Evolutionary conservation across 2,329 filamentous ascomycete genomes (phyloP).

Genomic region (Colletotrichum sp.): DNA sequence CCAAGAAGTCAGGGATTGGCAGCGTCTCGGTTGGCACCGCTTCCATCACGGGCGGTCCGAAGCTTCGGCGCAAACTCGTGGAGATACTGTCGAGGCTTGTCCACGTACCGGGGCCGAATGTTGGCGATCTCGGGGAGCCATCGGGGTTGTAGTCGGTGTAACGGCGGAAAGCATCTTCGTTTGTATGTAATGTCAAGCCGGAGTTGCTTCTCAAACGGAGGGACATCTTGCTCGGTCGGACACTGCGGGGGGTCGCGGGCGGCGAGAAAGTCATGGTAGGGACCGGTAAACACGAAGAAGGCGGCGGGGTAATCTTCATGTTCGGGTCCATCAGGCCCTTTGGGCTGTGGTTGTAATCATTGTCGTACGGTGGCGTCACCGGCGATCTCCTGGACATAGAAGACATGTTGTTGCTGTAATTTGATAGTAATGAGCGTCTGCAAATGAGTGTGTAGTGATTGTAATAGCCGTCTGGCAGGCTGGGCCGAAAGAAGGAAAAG

Average conservation of each 20-base stretch:
- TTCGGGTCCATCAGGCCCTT: neutral
- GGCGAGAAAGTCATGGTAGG: slow-evolving; percentile 25
- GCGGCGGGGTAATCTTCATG: neutral
- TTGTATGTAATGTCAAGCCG: slow-evolving; percentile 49
- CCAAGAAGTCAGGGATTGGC: slow-evolving; percentile 51
- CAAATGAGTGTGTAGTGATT: neutral
- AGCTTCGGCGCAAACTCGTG: slow-evolving; percentile 14
- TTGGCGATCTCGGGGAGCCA: slow-evolving; percentile 34
- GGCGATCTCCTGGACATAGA: slow-evolving; percentile 5
- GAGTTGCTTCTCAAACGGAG: slow-evolving; percentile 48
- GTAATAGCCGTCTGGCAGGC: neutral
- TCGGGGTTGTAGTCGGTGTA: slow-evolving; percentile 51
- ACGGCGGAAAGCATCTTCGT: slow-evolving; percentile 46
- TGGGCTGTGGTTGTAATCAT: neutral
- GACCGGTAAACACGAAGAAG: neutral
- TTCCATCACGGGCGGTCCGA: neutral
- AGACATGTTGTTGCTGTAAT: neutral
- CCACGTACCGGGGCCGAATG: slow-evolving; percentile 19
- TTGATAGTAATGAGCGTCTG: neutral
- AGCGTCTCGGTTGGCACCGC: slow-evolving; percentile 12
- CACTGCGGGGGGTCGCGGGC: slow-evolving; percentile 24
- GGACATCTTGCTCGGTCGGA: slow-evolving; percentile 25
- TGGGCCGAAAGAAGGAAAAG: neutral
- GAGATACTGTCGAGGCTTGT: slow-evolving; percentile 24
- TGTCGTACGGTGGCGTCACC: slow-evolving; percentile 16